Evolutionary conservation across 441 rosid species (phyloP).

Genomic region (Erysimum pusillum): DNA sequence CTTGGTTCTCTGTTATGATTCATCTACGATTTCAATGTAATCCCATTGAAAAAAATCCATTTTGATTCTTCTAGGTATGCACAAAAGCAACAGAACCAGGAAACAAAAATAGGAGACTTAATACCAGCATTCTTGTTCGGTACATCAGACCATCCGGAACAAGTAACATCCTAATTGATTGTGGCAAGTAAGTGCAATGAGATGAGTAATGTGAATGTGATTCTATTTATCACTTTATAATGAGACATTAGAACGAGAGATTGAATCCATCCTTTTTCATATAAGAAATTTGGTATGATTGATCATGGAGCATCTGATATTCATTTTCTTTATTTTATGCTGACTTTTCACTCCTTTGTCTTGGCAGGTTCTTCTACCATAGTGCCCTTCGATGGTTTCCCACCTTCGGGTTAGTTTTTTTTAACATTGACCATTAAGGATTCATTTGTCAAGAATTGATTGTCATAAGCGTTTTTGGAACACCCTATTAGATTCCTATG

Average conservation of each 20-base stretch:
- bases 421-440: slow-evolving; percentile 13
- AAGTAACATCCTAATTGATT: slow-evolving; percentile 77
- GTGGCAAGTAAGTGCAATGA: slow-evolving; percentile 81
- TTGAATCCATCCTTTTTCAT: not conserved
- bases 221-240: slow-evolving; percentile 2
- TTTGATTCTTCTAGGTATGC: slow-evolving; percentile 67
- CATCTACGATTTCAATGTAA: not conserved
- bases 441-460: not conserved
- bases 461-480: slow-evolving; percentile 16
- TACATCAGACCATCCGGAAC: slow-evolving; percentile 59
- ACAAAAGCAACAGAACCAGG: slow-evolving; percentile 79
- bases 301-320: slow-evolving; percentile 8
- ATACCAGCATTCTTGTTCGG: slow-evolving; percentile 84
- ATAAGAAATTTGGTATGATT: not conserved
- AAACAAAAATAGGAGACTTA: slow-evolving; percentile 78
- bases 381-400: slow-evolving; percentile 94
- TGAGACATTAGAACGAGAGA: not conserved
- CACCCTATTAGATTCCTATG: not conserved
- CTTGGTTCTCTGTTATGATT: not conserved
- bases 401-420: slow-evolving; percentile 70
- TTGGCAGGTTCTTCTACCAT: slow-evolving; percentile 88
- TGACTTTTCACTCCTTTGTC: not conserved
- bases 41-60: slow-evolving; percentile 18
- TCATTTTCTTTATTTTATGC: slow-evolving; percentile 5
- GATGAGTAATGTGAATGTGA: not conserved